A percentile compares a stretch with the other conserved stretches of the same genome.
These are phyloP conservation scores for Phytophthora citricola DNA, from an alignment of 352 stramenopile species.

Conservation along the genomic window DNA sequence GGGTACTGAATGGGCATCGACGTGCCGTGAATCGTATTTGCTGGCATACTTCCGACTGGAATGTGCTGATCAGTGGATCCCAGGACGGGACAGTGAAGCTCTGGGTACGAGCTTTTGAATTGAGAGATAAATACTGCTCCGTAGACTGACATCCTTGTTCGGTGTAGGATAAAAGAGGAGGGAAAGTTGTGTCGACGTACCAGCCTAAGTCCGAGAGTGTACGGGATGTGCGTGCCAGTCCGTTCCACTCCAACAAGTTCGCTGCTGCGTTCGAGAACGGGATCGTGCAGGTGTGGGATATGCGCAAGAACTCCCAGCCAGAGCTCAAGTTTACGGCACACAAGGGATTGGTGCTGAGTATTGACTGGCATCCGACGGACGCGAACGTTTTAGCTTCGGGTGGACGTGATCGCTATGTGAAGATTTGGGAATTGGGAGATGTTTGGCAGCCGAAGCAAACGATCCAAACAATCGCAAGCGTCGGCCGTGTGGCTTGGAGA, in stretches of 20 bases:
- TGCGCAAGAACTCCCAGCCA: slow-evolving; percentile 81
- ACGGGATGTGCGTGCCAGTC: slow-evolving; percentile 79
- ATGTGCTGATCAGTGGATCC: slow-evolving; percentile 85
- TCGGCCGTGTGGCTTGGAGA: slow-evolving; percentile 81
- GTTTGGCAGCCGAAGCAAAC: slow-evolving; percentile 81
- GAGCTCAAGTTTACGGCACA: slow-evolving; percentile 89
- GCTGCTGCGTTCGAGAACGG: slow-evolving; percentile 88
- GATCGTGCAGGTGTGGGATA: slow-evolving; percentile 89
- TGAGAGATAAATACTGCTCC: too few relatives aligned
- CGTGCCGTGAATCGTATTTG: slow-evolving; percentile 90
- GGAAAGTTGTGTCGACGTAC: slow-evolving; percentile 79
- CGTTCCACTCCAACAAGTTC: slow-evolving; percentile 80
- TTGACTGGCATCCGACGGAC: slow-evolving; percentile 85
- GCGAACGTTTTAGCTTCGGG: slow-evolving; percentile 78
- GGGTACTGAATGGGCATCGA: slow-evolving; percentile 81
- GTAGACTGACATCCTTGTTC: too few relatives aligned
- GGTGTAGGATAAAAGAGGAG: slow-evolving; percentile 68
- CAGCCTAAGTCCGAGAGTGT: slow-evolving; percentile 89
- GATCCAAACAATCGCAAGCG: slow-evolving; percentile 88
- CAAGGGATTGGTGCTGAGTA: slow-evolving; percentile 82
- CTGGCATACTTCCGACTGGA: slow-evolving; percentile 84
- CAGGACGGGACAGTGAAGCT: slow-evolving; percentile 90
- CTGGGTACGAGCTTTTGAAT: slow-evolving; percentile 53
- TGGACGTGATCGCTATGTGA: slow-evolving; percentile 86
- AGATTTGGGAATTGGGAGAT: slow-evolving; percentile 85